Evolutionary conservation across 805 yeast genomes (phyloP), one percentile per base, ranked within the genome.

Genomic region (Candida namnaoensis): DNA sequence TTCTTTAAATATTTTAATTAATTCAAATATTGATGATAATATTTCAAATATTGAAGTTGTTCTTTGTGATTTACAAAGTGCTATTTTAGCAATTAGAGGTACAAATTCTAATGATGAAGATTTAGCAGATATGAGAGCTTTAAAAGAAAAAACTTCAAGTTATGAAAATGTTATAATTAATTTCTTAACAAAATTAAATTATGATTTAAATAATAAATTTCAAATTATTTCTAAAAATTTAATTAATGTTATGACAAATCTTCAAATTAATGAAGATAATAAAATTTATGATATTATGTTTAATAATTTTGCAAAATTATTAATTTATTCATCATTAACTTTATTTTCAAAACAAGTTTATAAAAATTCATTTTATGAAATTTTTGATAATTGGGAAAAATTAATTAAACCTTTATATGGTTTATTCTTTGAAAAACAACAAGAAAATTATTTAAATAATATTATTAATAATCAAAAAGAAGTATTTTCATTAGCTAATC

Each of bases 51-150:
- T 82, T 42, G 96, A 88, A 55, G 41, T 49, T 0, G 74, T 78
- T 36, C 61, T 88, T 12, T 57, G 64, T 5, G 75, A 71, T 19
- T 64, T 88, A 32, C 78, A 72, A 52, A 69, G 71, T 37, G 95
- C 95, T 1, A 61, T 88, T 39, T 65, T 65, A 37, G 80, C 88
- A 3, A 78, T 82, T 25, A 68, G 76, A 44, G 78, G 79, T 38
- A 72, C 65, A 34, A 56, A 59, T 11, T 58, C 62, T 23, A 50
- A 51, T 25, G 68, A 61, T 19, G 69, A 65, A 10, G 57, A 63
- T 37, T 56, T 82, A 44, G 77, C 80, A 34, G 71, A 74, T 15
- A 82, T 88, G 87, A 68, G 71, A 43, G 95, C 95, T 0, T 66
- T 87, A 44, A 71, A 69, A 45, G 88, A 85, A 51, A 80, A 82